A percentile compares a stretch with the other conserved stretches of the same genome.
phyloP scores from a whole-genome alignment of 371 early-diverging fungal genomes.

The Saksenaea oblongispora region DNA sequence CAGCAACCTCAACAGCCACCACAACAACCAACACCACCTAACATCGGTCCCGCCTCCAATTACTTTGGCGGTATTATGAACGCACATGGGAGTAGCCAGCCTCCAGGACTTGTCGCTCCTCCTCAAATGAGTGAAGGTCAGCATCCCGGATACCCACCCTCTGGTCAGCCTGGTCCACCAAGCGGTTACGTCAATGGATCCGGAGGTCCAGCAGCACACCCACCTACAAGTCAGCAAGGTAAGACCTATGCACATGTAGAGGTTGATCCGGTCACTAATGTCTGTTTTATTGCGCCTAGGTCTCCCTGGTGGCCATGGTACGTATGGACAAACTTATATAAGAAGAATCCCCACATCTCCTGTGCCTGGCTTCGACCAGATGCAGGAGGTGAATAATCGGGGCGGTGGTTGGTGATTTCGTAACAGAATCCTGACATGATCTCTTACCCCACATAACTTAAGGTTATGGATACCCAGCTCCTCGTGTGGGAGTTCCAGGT shows the following conservation, averaged over 20 bases:
- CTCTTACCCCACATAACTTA: neutral
- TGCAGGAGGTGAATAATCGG: too few relatives aligned
- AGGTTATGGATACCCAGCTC: conserved; percentile 17
- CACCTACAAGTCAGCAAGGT: conserved; percentile 5
- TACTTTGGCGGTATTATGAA: conserved; percentile 54
- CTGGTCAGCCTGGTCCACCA: conserved; percentile 12
- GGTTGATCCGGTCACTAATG: neutral
- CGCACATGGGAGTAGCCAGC: conserved; percentile 28
- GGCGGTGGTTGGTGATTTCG: too few relatives aligned
- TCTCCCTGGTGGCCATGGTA: too few relatives aligned
- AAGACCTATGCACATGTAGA: too few relatives aligned
- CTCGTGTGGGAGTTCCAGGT: conserved; percentile 26
- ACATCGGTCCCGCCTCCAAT: conserved; percentile 52
- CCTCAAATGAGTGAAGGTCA: conserved; percentile 40
- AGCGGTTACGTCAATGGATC: conserved; percentile 19
- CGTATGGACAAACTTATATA: too few relatives aligned
- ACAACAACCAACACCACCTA: conserved; percentile 42
- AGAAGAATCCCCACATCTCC: too few relatives aligned
- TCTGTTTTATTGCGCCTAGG: neutral
- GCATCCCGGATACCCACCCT: conserved; percentile 15
- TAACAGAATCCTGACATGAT: too few relatives aligned
- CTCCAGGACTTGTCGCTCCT: conserved; percentile 41
- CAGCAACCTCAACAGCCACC: conserved; percentile 17
- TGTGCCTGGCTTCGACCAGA: too few relatives aligned
- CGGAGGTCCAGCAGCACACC: neutral